Conservation (phyloP, 169 alveolate genomes). For the Perkinsus chesapeaki region DNA sequence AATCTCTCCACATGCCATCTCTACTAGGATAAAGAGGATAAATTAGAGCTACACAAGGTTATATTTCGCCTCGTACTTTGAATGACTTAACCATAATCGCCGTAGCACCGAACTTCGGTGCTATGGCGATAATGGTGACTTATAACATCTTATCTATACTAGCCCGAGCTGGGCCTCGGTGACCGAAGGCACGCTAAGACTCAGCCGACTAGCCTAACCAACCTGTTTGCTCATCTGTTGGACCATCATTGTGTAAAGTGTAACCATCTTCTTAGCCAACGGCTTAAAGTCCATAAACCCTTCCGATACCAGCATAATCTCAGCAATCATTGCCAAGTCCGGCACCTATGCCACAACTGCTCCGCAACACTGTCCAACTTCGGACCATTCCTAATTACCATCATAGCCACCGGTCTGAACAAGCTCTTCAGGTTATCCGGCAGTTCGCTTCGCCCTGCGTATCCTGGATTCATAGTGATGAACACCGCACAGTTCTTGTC, state of each 20-base stretch:
- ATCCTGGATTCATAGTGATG: conserved; percentile 93
- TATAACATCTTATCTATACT: too few relatives aligned
- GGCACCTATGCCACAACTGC: conserved; percentile 69
- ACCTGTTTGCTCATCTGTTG: conserved; percentile 77
- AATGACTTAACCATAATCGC: too few relatives aligned
- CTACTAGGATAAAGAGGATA: too few relatives aligned
- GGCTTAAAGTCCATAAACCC: conserved; percentile 83
- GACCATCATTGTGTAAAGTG: conserved; percentile 80
- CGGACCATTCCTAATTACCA: conserved; percentile 40
- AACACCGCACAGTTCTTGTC: conserved; percentile 90
- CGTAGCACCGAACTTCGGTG: too few relatives aligned
- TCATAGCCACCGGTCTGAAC: conserved; percentile 93
- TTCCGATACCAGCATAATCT: conserved; percentile 91
- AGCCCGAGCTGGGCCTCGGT: too few relatives aligned
- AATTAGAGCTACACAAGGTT: too few relatives aligned
- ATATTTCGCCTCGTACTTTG: too few relatives aligned
- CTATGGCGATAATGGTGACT: too few relatives aligned
- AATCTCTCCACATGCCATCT: too few relatives aligned
- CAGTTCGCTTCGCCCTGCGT: conserved; percentile 88
- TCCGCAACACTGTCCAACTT: neutral
- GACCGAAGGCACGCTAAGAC: too few relatives aligned
- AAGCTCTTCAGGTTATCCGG: conserved; percentile 92
- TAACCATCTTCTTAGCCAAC: conserved; percentile 82
- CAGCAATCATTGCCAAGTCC: conserved; percentile 88
- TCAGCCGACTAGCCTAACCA: too few relatives aligned